Base-by-base conservation (phyloP, 805 yeast genomes). In the Ogataea glucozyma region DNA sequence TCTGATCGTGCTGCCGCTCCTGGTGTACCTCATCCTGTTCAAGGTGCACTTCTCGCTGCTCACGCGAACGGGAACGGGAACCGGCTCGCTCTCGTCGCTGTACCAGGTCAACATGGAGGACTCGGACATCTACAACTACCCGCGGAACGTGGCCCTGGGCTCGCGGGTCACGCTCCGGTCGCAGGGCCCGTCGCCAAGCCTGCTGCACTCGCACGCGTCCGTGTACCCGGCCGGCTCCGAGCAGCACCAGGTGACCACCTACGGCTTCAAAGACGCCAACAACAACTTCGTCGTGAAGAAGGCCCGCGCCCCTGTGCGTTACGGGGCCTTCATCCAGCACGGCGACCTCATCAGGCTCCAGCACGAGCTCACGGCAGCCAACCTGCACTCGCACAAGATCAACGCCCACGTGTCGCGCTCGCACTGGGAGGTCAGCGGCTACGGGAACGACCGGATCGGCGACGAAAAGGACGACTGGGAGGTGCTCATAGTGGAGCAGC, bases 231-330 rank as follows among this genome's bases (percentile, higher is more conserved):
- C 80, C 47, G 98, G 98, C 3, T 88, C 97, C 1, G 78, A 78
- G 48, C 98, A 93, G 67, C 96, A 89, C 63, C 99, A 93, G 66
- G 73, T 93, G 39, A 93, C 99, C n/a, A 85, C 91, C 12, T 93
- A 93, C 64, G 89, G 91, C n/a, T 88, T 79, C 65, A 87, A 87
- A 58, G 98, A 93, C 65, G 67, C 72, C 37, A 91, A 93, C 65
- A 93, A 91, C 61, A 73, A 83, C 41, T 90, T 95, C 83, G 58
- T 57, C 62, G 73, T 44, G 43, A 62, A 48, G 61, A 66, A 39
- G 61, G 79, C 57, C 40, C 70, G 61, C 67, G 64, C 45, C 13
- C 50, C 35, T 12, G 33, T 23, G 11, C 14, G 31, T 1, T 48
- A 53, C 31, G 42, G 43, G 6, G 46, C 44, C 4, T 47, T 60